phyloP scores from a whole-genome alignment of 176 grass and related monocot genomes.

The Coix lacrymajobi region DNA sequence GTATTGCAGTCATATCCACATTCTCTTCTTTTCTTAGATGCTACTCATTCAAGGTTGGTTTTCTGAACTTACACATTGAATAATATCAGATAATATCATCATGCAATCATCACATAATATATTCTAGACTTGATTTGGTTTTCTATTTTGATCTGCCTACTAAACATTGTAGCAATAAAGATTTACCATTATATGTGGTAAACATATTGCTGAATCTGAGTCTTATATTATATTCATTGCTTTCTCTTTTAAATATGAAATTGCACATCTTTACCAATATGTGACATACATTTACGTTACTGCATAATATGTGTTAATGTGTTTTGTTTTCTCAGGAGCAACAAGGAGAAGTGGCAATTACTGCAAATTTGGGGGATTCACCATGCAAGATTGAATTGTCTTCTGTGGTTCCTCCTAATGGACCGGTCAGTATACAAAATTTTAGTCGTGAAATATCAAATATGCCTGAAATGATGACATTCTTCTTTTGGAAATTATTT shows the following conservation, averaged over 20 bases:
- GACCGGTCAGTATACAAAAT: constrained; percentile 47
- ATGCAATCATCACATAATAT: neutral
- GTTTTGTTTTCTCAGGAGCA: constrained; percentile 54
- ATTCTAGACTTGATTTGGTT: neutral
- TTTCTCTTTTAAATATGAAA: constrained; percentile 3
- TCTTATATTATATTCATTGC: neutral
- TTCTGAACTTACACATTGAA: neutral
- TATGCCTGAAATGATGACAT: too few relatives aligned
- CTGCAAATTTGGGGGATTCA: constrained; percentile 67
- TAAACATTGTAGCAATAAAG: neutral
- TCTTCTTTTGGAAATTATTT: too few relatives aligned
- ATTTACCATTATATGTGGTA: neutral
- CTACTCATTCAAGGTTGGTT: neutral
- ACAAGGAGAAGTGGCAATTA: constrained; percentile 75
- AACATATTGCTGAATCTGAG: neutral
- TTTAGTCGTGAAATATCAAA: too few relatives aligned
- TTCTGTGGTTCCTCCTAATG: constrained; percentile 70
- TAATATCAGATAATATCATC: neutral
- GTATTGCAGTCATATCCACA: neutral
- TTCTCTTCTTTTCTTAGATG: neutral
- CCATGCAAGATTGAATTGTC: constrained; percentile 82
- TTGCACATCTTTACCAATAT: neutral
- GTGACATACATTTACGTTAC: neutral
- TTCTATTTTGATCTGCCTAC: neutral
- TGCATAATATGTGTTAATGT: constrained; percentile 6